Percentiles rank a stretch among this genome's conserved stretches.
These are phyloP conservation scores for Boechera retrofracta DNA, from an alignment of 345 rosid genomes.

Conservation along the genomic window DNA sequence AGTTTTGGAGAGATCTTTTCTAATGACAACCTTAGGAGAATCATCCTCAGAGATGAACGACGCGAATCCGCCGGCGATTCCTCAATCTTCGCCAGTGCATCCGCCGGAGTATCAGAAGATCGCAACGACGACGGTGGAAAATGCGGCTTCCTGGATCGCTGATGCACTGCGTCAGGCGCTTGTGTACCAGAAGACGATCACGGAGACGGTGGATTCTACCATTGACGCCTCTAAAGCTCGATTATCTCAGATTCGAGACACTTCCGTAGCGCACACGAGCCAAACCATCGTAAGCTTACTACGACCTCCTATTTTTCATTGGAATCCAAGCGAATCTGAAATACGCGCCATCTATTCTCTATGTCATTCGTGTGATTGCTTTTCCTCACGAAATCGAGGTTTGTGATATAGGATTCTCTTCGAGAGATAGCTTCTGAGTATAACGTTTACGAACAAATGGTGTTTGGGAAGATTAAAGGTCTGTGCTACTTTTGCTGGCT, in stretches of 20 bases:
- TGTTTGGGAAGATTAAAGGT: constrained; percentile 78
- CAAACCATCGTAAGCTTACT: constrained; percentile 59
- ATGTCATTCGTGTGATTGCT: neutral
- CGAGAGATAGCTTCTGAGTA: constrained; percentile 62
- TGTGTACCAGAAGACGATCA: constrained; percentile 57
- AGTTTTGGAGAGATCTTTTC: constrained; percentile 3
- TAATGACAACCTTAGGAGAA: constrained; percentile 59
- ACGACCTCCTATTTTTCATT: neutral
- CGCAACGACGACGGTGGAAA: constrained; percentile 53
- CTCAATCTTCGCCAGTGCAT: constrained; percentile 16
- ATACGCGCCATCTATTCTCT: neutral
- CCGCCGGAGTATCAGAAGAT: constrained; percentile 38
- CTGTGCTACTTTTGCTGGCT: constrained; percentile 1
- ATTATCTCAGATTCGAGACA: constrained; percentile 60
- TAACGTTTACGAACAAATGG: constrained; percentile 57
- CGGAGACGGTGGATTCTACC: constrained; percentile 56
- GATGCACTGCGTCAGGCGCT: constrained; percentile 66
- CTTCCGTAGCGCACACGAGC: constrained; percentile 65
- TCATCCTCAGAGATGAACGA: constrained; percentile 52
- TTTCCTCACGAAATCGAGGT: neutral
- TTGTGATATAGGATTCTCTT: constrained; percentile 57
- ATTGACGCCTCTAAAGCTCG: constrained; percentile 60
- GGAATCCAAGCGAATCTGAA: constrained; percentile 29
- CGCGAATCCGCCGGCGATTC: neutral
- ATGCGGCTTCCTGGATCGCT: constrained; percentile 73